These are phyloP conservation scores for Metschnikowia koreensis DNA, from an alignment of 805 yeast genomes.

Conservation along the genomic window DNA sequence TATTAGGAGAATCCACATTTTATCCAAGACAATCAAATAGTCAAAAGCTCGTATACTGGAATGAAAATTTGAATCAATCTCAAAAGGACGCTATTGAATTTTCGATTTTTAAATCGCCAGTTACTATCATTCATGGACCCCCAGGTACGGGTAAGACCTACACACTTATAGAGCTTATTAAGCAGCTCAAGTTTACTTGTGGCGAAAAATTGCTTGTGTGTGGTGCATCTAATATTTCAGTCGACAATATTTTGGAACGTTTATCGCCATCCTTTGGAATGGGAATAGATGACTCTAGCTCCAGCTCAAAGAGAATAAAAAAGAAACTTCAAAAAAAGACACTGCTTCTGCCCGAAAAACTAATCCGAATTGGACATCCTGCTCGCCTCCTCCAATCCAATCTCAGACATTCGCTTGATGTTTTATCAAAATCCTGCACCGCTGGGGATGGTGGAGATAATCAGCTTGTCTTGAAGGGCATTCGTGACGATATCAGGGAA, in stretches of 20 bases:
- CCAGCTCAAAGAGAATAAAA: constrained; percentile 8
- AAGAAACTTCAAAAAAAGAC: constrained; percentile 16
- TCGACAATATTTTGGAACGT: constrained; percentile 86
- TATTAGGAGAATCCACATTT: constrained; percentile 45
- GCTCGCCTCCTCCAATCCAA: constrained; percentile 70
- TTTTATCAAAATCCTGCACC: constrained; percentile 57
- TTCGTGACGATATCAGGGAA: constrained; percentile 66
- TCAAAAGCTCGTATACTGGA: constrained; percentile 29
- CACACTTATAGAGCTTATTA: constrained; percentile 76
- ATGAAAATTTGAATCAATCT: constrained; percentile 56
- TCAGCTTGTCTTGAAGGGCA: constrained; percentile 56
- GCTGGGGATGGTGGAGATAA: constrained; percentile 39
- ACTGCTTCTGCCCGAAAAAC: constrained; percentile 32
- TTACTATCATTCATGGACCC: constrained; percentile 71
- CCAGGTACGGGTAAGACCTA: constrained; percentile 85
- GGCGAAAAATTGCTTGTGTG: constrained; percentile 70
- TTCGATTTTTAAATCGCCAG: constrained; percentile 53
- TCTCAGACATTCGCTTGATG: constrained; percentile 71
- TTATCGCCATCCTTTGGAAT: constrained; percentile 36
- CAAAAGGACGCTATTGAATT: constrained; percentile 73
- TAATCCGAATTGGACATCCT: constrained; percentile 92
- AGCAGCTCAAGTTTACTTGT: constrained; percentile 55
- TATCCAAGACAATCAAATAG: constrained; percentile 20
- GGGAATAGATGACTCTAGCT: neutral
- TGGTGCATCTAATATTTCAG: constrained; percentile 92